Conservation (phyloP, 495 filamentous ascomycete genomes). For the Hapsidospora chrysogenum region DNA sequence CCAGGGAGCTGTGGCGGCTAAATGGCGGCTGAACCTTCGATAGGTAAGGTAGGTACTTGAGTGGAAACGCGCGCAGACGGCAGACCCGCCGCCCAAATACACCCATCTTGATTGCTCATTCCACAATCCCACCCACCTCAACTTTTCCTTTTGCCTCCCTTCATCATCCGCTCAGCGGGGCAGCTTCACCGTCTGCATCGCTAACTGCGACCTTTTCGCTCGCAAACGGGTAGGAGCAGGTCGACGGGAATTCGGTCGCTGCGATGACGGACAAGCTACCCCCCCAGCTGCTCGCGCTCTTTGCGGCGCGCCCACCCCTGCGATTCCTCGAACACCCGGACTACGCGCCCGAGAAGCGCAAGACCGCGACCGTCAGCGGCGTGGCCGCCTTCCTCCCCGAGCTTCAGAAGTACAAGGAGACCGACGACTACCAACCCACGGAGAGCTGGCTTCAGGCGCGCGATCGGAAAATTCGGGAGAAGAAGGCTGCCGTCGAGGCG, state of each 20-base stretch:
- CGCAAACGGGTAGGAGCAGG: too few relatives aligned
- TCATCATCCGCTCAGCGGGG: too few relatives aligned
- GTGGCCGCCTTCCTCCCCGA: conserved; percentile 57
- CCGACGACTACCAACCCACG: conserved; percentile 61
- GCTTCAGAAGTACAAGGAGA: conserved; percentile 51
- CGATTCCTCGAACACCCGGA: conserved; percentile 78
- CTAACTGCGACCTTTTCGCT: too few relatives aligned
- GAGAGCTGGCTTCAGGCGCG: conserved; percentile 84
- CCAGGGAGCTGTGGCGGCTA: too few relatives aligned
- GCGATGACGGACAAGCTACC: conserved; percentile 92
- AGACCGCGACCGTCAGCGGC: conserved; percentile 52
- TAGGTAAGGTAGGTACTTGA: too few relatives aligned
- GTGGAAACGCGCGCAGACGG: too few relatives aligned
- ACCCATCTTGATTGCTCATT: too few relatives aligned
- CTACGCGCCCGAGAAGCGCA: conserved; percentile 65
- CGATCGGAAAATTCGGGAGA: conserved; percentile 64
- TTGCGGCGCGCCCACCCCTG: conserved; percentile 80
- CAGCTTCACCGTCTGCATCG: not conserved
- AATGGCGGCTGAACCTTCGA: too few relatives aligned
- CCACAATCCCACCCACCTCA: too few relatives aligned
- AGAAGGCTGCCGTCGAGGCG: conserved; percentile 42
- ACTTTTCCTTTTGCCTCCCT: not conserved
- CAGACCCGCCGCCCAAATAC: too few relatives aligned
- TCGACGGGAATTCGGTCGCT: too few relatives aligned
- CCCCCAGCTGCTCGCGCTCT: conserved; percentile 80